Conservation (phyloP, 1,284 basidiomycete species). For the Farysia itapuensis region DNA sequence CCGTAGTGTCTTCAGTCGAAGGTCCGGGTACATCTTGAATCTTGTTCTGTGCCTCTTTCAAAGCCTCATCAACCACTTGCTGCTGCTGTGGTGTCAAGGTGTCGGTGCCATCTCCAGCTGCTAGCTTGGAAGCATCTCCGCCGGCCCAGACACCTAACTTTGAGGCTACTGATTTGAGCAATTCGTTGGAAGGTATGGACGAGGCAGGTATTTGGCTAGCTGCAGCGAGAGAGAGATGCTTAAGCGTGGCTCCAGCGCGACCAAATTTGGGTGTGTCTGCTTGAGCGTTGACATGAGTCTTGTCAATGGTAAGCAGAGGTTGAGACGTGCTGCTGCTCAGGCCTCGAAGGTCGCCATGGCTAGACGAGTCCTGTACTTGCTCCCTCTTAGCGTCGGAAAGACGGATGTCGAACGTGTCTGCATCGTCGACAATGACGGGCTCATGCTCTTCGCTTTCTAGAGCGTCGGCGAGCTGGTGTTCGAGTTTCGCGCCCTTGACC, state of each 20-base stretch:
- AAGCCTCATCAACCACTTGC: slow-evolving; percentile 29
- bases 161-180: slow-evolving; percentile 33
- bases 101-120: too few relatives aligned
- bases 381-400: background rate
- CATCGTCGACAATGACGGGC: slow-evolving; percentile 23
- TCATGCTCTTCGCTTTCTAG: background rate
- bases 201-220: slow-evolving; percentile 10
- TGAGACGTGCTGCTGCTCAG: slow-evolving; percentile 14
- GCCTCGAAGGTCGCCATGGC: slow-evolving; percentile 1
- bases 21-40: slow-evolving; percentile 21
- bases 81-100: slow-evolving; percentile 16
- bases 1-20: background rate
- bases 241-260: slow-evolving; percentile 13
- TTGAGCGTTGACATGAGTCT: slow-evolving; percentile 14
- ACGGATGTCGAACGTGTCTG: slow-evolving; percentile 14
- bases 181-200: slow-evolving; percentile 30
- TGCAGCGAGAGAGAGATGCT: slow-evolving; percentile 16
- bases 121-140: slow-evolving; percentile 2
- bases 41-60: slow-evolving; percentile 35
- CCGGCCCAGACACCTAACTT: slow-evolving; percentile 25
- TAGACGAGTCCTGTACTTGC: background rate
- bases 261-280: slow-evolving; percentile 8
- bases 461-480: background rate
- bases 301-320: slow-evolving; percentile 23
- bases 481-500: background rate